Percentiles rank a stretch among this genome's conserved stretches.
These are phyloP conservation scores for Ceriops zippeliana DNA, from an alignment of 345 rosid genomes.

Conservation along the genomic window DNA sequence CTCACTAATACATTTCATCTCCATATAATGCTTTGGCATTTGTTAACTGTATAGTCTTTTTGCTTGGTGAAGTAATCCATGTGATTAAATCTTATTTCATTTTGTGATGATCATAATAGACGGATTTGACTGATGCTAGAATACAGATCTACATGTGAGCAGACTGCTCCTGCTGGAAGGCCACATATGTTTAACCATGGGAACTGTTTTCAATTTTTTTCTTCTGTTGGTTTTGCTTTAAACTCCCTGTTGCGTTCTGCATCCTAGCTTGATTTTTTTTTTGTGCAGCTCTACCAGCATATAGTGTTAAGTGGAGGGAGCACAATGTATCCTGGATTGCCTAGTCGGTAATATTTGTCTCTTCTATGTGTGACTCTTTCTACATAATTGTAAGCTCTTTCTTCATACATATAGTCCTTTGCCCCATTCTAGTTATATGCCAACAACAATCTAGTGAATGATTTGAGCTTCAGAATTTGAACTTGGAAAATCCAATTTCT, in stretches of 20 bases:
- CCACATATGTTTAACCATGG: background rate
- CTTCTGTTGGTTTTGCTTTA: background rate
- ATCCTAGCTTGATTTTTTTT: conserved; percentile 15
- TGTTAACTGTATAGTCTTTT: background rate
- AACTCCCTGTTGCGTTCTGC: conserved; percentile 4
- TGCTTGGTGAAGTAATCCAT: background rate
- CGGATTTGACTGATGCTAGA: background rate
- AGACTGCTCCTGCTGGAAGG: background rate
- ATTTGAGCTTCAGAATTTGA: no score
- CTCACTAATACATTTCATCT: background rate
- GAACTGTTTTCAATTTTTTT: background rate
- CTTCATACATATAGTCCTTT: no score
- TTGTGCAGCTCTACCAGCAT: conserved; percentile 85
- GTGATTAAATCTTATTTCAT: background rate
- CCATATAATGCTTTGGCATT: background rate
- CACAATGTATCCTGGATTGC: conserved; percentile 98
- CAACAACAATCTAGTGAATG: no score
- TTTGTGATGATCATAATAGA: background rate
- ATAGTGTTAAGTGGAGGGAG: conserved; percentile 99
- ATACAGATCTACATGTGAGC: conserved; percentile 2
- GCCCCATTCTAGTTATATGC: no score
- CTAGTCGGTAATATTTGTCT: conserved; percentile 66
- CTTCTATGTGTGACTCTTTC: background rate
- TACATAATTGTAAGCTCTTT: background rate
- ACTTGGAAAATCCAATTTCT: no score